Percentiles rank a stretch among this genome's conserved stretches.
phyloP scores from a whole-genome alignment of 176 grass and related monocot species.

The Chloris gayana region DNA sequence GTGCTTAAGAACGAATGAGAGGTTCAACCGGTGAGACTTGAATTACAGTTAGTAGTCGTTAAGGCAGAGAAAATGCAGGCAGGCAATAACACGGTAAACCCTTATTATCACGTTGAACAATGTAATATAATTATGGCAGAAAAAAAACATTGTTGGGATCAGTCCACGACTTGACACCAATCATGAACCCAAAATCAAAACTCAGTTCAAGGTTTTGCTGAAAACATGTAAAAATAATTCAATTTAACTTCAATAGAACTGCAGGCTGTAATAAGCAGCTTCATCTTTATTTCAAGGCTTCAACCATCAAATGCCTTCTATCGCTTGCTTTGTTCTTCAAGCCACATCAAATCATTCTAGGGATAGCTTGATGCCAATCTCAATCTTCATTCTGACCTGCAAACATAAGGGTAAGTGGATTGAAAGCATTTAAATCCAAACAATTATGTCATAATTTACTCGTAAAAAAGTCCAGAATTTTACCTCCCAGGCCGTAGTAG shows the following conservation, averaged over 20 bases:
- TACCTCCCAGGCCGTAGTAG: constrained; percentile 16
- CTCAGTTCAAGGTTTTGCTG: neutral
- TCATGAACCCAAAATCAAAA: neutral
- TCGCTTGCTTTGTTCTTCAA: neutral
- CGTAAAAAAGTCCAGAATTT: neutral
- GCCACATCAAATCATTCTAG: neutral
- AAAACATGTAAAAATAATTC: neutral
- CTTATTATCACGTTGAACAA: neutral
- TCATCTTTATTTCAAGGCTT: constrained; percentile 13
- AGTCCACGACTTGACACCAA: neutral
- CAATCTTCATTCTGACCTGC: neutral
- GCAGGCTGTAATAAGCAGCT: neutral
- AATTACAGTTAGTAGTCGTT: neutral
- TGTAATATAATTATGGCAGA: neutral
- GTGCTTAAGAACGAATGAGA: too few relatives aligned
- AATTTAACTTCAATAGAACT: neutral
- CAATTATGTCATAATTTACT: neutral
- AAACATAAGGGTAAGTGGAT: neutral
- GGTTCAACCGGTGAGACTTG: neutral
- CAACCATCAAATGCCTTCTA: neutral
- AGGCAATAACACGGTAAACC: neutral
- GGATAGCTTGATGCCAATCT: neutral
- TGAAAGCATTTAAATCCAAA: neutral
- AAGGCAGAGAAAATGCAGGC: neutral
- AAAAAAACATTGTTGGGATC: neutral